phyloP scores from a whole-genome alignment of 352 stramenopile genomes.

The Pythium folliculosum region DNA sequence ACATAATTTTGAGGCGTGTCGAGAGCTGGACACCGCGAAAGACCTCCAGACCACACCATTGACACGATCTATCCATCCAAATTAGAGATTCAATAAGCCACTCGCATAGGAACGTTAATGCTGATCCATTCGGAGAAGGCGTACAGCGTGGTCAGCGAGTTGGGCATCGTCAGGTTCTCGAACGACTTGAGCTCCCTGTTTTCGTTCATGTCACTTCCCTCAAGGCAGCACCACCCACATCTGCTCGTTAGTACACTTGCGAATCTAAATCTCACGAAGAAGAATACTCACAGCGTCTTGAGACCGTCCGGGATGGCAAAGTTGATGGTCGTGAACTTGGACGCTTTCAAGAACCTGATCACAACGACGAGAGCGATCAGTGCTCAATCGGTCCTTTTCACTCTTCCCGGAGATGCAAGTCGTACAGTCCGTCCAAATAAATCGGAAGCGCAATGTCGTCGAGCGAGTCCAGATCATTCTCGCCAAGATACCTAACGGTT shows the following conservation, averaged over 20 bases:
- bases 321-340: conserved; percentile 16
- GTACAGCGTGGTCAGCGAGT: conserved; percentile 15
- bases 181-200: conserved; percentile 11
- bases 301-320: conserved; percentile 19
- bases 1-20: conserved; percentile 16
- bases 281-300: conserved; percentile 3
- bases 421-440: conserved; percentile 8
- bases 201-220: conserved; percentile 1
- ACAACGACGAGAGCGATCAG: background rate
- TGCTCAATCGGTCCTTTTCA: too few species aligned
- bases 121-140: background rate
- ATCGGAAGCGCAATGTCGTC: conserved; percentile 14
- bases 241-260: background rate
- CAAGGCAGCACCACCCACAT: too few species aligned
- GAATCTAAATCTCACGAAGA: background rate
- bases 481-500: conserved; percentile 10
- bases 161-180: conserved; percentile 23
- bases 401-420: too few species aligned
- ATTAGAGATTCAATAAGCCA: too few species aligned
- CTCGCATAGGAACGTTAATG: too few species aligned
- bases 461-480: conserved; percentile 10
- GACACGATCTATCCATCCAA: conserved; percentile 11
- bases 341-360: background rate
- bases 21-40: conserved; percentile 27
- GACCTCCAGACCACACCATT: conserved; percentile 1